Percentiles rank a stretch among this genome's conserved stretches.
Evolutionary conservation across 148 eudicot genomes (phyloP).

Genomic region (Gaultheria prostrata): DNA sequence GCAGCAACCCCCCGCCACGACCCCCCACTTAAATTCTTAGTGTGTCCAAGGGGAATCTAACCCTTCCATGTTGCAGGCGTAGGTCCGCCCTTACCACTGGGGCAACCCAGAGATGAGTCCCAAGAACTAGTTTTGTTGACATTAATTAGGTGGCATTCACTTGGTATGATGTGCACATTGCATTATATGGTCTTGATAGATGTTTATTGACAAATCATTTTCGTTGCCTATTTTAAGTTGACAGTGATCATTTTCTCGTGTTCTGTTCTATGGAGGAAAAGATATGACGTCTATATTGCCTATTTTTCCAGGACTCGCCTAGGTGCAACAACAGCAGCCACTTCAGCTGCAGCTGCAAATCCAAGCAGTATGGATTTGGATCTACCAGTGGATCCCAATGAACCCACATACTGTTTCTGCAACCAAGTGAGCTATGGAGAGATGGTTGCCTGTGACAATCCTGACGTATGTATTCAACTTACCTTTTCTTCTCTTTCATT

Average conservation of each 20-base stretch:
- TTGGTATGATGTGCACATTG: background rate
- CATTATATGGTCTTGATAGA: background rate
- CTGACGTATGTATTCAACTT: slow-evolving; percentile 51
- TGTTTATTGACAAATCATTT: background rate
- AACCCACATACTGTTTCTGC: slow-evolving; percentile 95
- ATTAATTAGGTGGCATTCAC: background rate
- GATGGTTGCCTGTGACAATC: slow-evolving; percentile 95
- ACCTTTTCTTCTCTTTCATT: background rate
- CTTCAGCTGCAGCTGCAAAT: slow-evolving; percentile 47
- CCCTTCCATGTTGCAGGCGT: too few relatives aligned
- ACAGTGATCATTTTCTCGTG: background rate
- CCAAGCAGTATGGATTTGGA: slow-evolving; percentile 89
- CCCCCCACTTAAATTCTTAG: too few relatives aligned
- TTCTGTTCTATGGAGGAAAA: background rate
- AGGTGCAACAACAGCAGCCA: slow-evolving; percentile 47
- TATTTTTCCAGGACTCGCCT: slow-evolving; percentile 64
- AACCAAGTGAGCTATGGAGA: slow-evolving; percentile 99
- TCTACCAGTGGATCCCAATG: slow-evolving; percentile 98
- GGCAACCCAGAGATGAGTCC: too few relatives aligned
- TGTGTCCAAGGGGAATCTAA: too few relatives aligned
- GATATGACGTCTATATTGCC: slow-evolving; percentile 5
- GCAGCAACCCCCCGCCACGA: too few relatives aligned
- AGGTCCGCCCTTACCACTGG: too few relatives aligned
- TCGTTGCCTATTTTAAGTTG: background rate
- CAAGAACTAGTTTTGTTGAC: background rate